Base-by-base conservation (phyloP, 164 flowering plant genomes). In the Magnolia sinica region DNA sequence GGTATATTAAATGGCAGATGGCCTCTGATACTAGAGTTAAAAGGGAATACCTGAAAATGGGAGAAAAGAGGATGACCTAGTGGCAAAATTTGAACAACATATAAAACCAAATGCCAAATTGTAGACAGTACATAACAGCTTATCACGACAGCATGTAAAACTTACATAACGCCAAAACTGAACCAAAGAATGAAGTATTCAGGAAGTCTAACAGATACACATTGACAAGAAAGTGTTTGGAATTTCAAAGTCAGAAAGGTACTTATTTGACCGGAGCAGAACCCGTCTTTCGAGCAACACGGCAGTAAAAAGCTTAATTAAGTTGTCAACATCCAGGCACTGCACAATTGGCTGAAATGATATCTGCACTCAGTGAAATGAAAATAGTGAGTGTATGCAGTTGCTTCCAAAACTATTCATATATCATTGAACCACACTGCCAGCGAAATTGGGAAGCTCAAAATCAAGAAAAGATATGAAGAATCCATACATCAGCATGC, bases 1-100 rank as follows among this genome's bases (percentile, higher is more conserved):
- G 99, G 87, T 91, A 94, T 52, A 96, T 89, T 74, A 94, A 88
- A 88, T 94, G 97, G 82, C 97, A 94, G 73, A 96, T 91, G 79
- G 97, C 98, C 85, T 96, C 99, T n/a, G 98, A 96, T 71, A 88
- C 97, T 75, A 96, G 88, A 19, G 98, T 94, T 75, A 94, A 69
- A 74, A 96, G 88, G 65, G 99, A 91, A 83, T 94, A 94, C 88
- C 99, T 96, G 92, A 82, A 73, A 18, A 20, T 18, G 52, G 75
- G 22, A 71, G 59, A 49, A 71, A 20, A 22, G 27, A 58, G 9
- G 24, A 24, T 14, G 13, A 23, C 4, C 29, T 29, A 37, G 45
- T 37, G 45, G 45, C 45, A 55, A 55, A 55, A 55, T 55, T 52
- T 37, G 45, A 37, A 37, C 45, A 37, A 37, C 7, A 37, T 0